These are phyloP conservation scores for Annona squamosa DNA, from an alignment of 164 flowering plant genomes.

Conservation along the genomic window DNA sequence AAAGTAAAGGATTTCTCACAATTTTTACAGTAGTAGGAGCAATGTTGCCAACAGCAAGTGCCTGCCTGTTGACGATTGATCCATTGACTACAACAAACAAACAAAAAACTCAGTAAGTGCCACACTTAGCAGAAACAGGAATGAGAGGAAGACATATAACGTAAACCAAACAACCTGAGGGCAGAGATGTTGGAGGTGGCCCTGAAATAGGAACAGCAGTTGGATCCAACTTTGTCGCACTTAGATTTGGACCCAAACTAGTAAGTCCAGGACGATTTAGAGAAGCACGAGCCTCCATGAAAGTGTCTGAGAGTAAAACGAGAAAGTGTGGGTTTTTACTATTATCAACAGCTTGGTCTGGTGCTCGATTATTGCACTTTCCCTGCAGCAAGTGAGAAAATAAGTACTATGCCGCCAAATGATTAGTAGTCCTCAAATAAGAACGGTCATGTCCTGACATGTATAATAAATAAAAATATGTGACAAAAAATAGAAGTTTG, in stretches of 20 bases:
- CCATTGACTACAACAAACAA: conserved; percentile 49
- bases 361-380: conserved; percentile 55
- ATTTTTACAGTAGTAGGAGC: conserved; percentile 77
- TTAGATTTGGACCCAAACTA: conserved; percentile 49
- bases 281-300: conserved; percentile 85
- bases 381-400: conserved; percentile 36
- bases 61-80: conserved; percentile 53
- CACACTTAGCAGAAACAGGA: conserved; percentile 6
- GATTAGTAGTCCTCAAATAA: too few species aligned
- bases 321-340: conserved; percentile 63
- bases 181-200: conserved; percentile 49
- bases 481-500: background rate
- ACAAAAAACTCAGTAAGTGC: conserved; percentile 7
- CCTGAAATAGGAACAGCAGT: conserved; percentile 47
- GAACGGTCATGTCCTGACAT: background rate
- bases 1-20: conserved; percentile 35
- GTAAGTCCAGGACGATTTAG: conserved; percentile 62
- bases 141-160: background rate
- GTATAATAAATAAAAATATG: too few species aligned
- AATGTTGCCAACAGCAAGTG: conserved; percentile 43
- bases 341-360: conserved; percentile 63
- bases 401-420: conserved; percentile 7
- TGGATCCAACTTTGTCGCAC: conserved; percentile 58
- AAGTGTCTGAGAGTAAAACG: conserved; percentile 71
- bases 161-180: conserved; percentile 45